Conservation (phyloP, 2,329 filamentous ascomycete species). For the Chalaropsis ovoidea region DNA sequence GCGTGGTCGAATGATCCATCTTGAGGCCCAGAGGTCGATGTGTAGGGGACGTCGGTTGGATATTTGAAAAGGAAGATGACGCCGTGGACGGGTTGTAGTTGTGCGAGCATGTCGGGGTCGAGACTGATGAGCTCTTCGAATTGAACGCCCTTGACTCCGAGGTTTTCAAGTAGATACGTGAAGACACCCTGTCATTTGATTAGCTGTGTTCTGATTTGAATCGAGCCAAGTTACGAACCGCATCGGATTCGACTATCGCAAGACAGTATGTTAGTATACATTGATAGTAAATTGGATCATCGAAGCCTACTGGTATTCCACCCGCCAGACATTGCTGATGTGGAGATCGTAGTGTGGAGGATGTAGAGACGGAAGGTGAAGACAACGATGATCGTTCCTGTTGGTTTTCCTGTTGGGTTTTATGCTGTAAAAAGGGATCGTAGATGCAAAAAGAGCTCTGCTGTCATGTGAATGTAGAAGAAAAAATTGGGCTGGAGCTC, state of each 20-base stretch:
- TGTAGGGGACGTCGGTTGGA: constrained; percentile 58
- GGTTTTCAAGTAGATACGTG: constrained; percentile 82
- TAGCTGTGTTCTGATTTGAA: constrained; percentile 26
- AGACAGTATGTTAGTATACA: constrained; percentile 11
- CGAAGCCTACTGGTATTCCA: constrained; percentile 73
- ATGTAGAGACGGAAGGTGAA: background rate
- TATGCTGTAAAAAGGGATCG: background rate
- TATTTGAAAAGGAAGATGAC: constrained; percentile 99
- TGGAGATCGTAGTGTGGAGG: background rate
- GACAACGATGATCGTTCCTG: background rate
- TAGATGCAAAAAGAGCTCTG: background rate
- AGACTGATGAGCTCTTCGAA: constrained; percentile 93
- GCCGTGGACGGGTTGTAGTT: constrained; percentile 73
- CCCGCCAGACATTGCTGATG: constrained; percentile 43
- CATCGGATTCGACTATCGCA: constrained; percentile 71
- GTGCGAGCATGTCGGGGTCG: constrained; percentile 61
- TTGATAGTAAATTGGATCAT: background rate
- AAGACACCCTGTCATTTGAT: constrained; percentile 63
- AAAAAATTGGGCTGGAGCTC: background rate
- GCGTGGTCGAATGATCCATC: constrained; percentile 73
- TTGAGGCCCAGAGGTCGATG: constrained; percentile 51
- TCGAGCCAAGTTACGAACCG: constrained; percentile 47
- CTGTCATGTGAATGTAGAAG: background rate
- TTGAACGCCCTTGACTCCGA: constrained; percentile 87
- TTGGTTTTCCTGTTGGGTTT: background rate